Conservation (phyloP, 202 grass and related monocot species). For the Dendrocalamus latiflorus region DNA sequence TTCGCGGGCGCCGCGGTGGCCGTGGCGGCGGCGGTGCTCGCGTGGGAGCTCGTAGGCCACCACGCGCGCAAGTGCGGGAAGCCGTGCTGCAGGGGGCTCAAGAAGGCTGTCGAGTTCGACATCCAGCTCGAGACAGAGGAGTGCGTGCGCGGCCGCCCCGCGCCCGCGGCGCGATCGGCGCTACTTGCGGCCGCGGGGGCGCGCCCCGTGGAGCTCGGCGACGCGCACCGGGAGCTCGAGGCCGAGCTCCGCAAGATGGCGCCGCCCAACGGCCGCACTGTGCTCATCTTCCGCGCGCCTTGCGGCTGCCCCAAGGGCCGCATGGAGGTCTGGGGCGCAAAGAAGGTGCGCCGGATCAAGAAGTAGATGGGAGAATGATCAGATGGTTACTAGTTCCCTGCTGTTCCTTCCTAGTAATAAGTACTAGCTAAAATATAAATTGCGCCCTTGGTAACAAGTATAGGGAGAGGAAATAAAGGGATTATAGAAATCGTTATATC, state of each 20-base stretch:
- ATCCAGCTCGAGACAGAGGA: slow-evolving; percentile 98
- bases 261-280: slow-evolving; percentile 85
- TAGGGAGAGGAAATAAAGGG: slow-evolving; percentile 35
- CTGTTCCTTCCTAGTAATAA: slow-evolving; percentile 14
- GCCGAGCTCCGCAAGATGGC: slow-evolving; percentile 96
- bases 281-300: slow-evolving; percentile 75
- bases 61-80: slow-evolving; percentile 90
- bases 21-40: slow-evolving; percentile 30
- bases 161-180: slow-evolving; percentile 47
- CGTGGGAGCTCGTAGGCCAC: slow-evolving; percentile 68
- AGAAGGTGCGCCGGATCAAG: slow-evolving; percentile 91
- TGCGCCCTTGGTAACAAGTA: slow-evolving; percentile 11
- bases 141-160: slow-evolving; percentile 58
- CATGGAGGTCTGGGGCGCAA: slow-evolving; percentile 92
- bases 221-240: slow-evolving; percentile 79
- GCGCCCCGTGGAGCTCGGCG: slow-evolving; percentile 56
- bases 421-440: slow-evolving; percentile 8
- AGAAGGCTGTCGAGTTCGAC: slow-evolving; percentile 92
- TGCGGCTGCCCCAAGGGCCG: slow-evolving; percentile 80
- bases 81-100: slow-evolving; percentile 75
- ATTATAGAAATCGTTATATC: slow-evolving; percentile 23
- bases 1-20: slow-evolving; percentile 44
- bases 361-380: slow-evolving; percentile 43
- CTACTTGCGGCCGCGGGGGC: slow-evolving; percentile 58
- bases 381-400: not conserved